A percentile compares a stretch with the other conserved stretches of the same genome.
These are phyloP conservation scores for Elsinoe ampelina DNA, from an alignment of 2,329 filamentous ascomycete genomes.

Conservation along the genomic window DNA sequence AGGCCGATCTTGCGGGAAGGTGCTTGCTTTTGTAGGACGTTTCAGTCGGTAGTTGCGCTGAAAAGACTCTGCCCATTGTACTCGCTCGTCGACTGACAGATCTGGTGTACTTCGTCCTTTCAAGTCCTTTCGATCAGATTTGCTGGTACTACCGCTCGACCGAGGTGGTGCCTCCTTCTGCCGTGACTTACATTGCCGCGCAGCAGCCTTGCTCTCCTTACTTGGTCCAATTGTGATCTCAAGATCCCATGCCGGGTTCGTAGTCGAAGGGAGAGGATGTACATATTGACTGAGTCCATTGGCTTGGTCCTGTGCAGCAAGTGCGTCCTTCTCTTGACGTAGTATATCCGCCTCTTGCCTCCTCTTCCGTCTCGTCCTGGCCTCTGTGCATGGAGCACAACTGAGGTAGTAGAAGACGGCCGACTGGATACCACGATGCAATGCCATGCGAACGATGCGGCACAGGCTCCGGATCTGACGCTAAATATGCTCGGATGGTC, in stretches of 20 bases:
- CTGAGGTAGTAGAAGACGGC: slow-evolving; percentile 69
- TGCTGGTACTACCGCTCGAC: slow-evolving; percentile 14
- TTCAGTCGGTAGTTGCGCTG: slow-evolving; percentile 45
- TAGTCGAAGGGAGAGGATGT: slow-evolving; percentile 74
- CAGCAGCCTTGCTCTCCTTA: slow-evolving; percentile 16
- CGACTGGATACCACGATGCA: slow-evolving; percentile 53
- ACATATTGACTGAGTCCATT: slow-evolving; percentile 46
- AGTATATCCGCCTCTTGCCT: slow-evolving; percentile 61
- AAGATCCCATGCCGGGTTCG: slow-evolving; percentile 80
- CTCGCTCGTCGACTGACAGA: slow-evolving; percentile 10
- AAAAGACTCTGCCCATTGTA: slow-evolving; percentile 21
- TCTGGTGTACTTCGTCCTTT: slow-evolving; percentile 2
- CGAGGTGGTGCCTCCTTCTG: slow-evolving; percentile 35
- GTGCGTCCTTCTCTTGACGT: slow-evolving; percentile 53
- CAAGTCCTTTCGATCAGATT: slow-evolving; percentile 9
- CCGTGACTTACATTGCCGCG: slow-evolving; percentile 33
- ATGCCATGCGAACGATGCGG: slow-evolving; percentile 21
- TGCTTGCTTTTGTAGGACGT: neutral
- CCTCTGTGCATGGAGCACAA: slow-evolving; percentile 68
- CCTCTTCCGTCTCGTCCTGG: slow-evolving; percentile 59
- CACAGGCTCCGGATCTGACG: neutral
- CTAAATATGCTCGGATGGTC: too few species aligned
- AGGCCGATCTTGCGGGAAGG: neutral
- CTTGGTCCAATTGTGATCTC: slow-evolving; percentile 73
- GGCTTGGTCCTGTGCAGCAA: slow-evolving; percentile 23